phyloP scores from a whole-genome alignment of 805 yeast species.

The Yamadazyma kitorensis region DNA sequence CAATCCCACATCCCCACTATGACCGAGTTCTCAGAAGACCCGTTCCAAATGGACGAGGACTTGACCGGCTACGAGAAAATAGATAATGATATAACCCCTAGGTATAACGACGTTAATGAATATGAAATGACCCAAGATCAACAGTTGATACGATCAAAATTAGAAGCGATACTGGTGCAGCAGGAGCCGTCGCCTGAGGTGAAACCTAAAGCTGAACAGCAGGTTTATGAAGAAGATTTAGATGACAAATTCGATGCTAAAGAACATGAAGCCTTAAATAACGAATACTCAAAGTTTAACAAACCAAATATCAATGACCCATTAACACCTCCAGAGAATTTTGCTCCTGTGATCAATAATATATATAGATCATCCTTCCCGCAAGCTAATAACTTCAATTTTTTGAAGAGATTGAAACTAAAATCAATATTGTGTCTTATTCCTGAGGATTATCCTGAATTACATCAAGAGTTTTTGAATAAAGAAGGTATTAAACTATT shows the following conservation, averaged over 20 bases:
- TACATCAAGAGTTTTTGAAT: conserved; percentile 62
- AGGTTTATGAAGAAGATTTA: conserved; percentile 40
- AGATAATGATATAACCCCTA: conserved; percentile 14
- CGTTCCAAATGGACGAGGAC: conserved; percentile 48
- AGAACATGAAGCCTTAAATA: conserved; percentile 10
- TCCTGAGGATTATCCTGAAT: conserved; percentile 88
- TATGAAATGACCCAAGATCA: conserved; percentile 14
- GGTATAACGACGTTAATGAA: conserved; percentile 13
- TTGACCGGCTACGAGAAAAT: conserved; percentile 9
- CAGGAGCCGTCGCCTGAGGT: not conserved
- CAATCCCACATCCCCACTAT: too few species aligned
- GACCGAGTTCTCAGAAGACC: conserved; percentile 34
- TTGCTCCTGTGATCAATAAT: conserved; percentile 69
- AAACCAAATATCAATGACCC: conserved; percentile 14
- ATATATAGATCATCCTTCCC: conserved; percentile 92
- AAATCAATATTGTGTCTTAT: conserved; percentile 79
- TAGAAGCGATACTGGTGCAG: conserved; percentile 14
- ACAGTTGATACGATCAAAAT: conserved; percentile 32
- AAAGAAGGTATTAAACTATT: conserved; percentile 63
- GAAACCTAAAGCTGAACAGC: conserved; percentile 1
- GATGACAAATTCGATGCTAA: conserved; percentile 39
- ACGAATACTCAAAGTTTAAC: not conserved
- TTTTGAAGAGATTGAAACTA: conserved; percentile 57
- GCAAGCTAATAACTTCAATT: conserved; percentile 73
- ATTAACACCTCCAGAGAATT: conserved; percentile 82